phyloP scores from a whole-genome alignment of 257 asterid genomes.

The Lantana camara region DNA sequence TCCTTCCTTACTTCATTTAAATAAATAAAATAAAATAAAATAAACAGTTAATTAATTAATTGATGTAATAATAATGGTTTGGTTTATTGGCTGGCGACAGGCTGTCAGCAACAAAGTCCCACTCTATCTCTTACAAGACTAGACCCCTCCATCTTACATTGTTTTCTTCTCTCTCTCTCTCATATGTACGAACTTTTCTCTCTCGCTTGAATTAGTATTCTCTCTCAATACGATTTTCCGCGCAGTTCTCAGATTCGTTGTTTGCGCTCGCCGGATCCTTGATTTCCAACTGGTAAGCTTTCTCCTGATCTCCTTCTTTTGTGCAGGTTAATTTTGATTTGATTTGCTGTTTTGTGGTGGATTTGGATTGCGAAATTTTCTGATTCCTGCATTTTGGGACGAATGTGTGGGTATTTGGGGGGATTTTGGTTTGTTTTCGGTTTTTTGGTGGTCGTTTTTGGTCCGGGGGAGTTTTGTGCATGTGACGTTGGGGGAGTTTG shows the following conservation, averaged over 20 bases:
- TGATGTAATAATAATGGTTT: constrained; percentile 16
- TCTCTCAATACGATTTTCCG: constrained; percentile 42
- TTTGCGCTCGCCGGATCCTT: constrained; percentile 44
- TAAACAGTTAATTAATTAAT: not conserved
- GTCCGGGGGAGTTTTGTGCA: constrained; percentile 19
- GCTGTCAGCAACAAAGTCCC: constrained; percentile 84
- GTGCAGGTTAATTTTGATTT: not conserved
- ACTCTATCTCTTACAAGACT: constrained; percentile 41
- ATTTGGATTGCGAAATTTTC: constrained; percentile 10
- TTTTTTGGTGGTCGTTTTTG: not conserved
- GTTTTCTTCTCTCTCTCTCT: constrained; percentile 33
- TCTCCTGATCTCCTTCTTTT: constrained; percentile 33
- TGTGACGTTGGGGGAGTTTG: constrained; percentile 2
- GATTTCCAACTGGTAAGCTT: constrained; percentile 39
- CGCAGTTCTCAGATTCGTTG: constrained; percentile 19
- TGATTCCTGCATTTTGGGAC: not conserved
- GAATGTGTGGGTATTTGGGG: constrained; percentile 24
- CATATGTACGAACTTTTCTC: constrained; percentile 30
- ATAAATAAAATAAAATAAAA: not conserved
- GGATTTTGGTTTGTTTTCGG: not conserved
- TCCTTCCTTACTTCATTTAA: not conserved
- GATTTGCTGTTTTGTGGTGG: constrained; percentile 1
- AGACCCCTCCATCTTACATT: constrained; percentile 36
- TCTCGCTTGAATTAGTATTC: constrained; percentile 13
- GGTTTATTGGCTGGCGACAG: constrained; percentile 85